Base-by-base conservation (phyloP, 2,329 filamentous ascomycete species). In the Ramularia collo-cygni region DNA sequence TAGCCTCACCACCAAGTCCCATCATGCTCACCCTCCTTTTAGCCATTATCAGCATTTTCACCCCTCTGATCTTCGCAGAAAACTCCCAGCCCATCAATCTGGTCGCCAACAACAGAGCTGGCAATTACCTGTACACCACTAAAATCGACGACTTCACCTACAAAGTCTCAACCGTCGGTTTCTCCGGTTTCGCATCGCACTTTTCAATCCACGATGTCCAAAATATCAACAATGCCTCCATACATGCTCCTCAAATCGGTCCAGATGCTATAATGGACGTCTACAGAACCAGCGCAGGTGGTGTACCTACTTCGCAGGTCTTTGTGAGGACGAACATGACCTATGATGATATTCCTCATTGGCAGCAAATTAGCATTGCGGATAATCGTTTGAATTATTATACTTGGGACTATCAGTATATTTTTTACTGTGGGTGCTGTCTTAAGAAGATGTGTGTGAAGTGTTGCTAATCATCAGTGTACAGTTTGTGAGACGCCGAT, bases 161-260 rank as follows among this genome's bases (percentile, higher is more conserved):
- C 29, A 31, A 31, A 14, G 29, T 31, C 29, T 31, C 29, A 14
- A 16, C 29, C 9, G 17, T 16, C 29, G 29, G 29, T 9, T 31
- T 15, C 29, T 31, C 29, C 29, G 29, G 29, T 16, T 14, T 16
- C 29, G 29, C 14, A 4, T 31, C 29, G 14, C 15, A 31, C 4
- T 31, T 31, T 16, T 16, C 15, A 14, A 9, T 12, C 12, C 15
- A 14, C 12, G 29, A 31, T 8, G n/a, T 14, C 29, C 29, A 31
- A 8, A 31, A 31, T 16, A 31, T 15, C 29, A 31, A 31, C 29
- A 31, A 31, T 16, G 8, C 29, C n/a, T 15, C 29, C 29, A 31
- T 31, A 8, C 14, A 15, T 8, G 29, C 29, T 10, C 9, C 29
- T 10, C 14, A 31, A 14, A 15, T 15, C 13, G 29, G 29, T 14